These are phyloP conservation scores for Xylogone sp. DNA, from an alignment of 2,329 filamentous ascomycete genomes.

Conservation along the genomic window DNA sequence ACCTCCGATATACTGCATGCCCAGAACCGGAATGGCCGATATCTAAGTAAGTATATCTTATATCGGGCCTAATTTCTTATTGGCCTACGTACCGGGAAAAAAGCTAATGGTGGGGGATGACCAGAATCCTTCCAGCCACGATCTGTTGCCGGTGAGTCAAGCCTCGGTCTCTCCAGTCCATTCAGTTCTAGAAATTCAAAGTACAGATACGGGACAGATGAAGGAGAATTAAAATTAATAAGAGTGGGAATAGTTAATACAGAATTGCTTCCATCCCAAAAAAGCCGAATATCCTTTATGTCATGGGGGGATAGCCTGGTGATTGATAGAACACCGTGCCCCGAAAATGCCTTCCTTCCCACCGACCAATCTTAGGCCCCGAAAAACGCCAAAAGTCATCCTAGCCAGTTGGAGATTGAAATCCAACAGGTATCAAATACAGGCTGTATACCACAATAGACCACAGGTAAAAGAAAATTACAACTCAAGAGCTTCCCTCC, in stretches of 20 bases:
- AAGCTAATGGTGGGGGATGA: not conserved
- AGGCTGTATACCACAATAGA: not conserved
- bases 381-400: not conserved
- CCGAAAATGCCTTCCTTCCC: not conserved
- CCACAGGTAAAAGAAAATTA: conserved; percentile 1
- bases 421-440: not conserved
- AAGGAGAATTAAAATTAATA: not conserved
- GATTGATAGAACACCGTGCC: not conserved
- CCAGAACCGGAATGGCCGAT: no score
- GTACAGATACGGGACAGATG: not conserved
- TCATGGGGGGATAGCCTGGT: not conserved
- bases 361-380: not conserved
- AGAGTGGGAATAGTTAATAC: not conserved
- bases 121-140: not conserved
- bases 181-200: conserved; percentile 1
- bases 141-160: not conserved
- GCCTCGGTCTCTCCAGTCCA: not conserved
- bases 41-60: no score
- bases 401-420: not conserved
- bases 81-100: not conserved
- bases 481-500: conserved; percentile 28
- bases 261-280: not conserved
- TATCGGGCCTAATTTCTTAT: not conserved
- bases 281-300: not conserved
- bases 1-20: no score